Base-by-base conservation (phyloP, 768 basidiomycete species). In the Boletus rubroflammeus region DNA sequence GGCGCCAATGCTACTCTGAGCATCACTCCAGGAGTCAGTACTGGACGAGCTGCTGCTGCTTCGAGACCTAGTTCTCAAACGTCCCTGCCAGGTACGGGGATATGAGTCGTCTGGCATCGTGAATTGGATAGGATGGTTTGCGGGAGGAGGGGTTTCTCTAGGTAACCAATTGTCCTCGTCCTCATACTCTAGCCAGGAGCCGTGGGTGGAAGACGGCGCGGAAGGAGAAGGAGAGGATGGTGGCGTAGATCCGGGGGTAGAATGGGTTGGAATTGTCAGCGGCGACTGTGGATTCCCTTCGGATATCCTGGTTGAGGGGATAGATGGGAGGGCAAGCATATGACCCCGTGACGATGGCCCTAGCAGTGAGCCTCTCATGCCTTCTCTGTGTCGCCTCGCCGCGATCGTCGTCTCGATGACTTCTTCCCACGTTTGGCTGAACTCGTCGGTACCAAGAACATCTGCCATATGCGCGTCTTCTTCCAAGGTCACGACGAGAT, bases 11-110 rank as follows among this genome's bases (percentile, higher is more conserved):
- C 57, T 59, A 41, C 64, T 66, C 28, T 62, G 59, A 11, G 66
- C 68, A 32, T 69, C 69, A 9, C 62, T 67, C 70, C 69, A 70
- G 11, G 66, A 55, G 29, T 59, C 65, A 29, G 36, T n/a, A 11
- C 50, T 50, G 17, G 57, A 57, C 9, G n/a, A 47, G 47, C 60
- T 63, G 25, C 19, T 31, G 41, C 13, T 28, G 43, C 66, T 60
- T 13, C 57, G 61, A 17, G 56, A 38, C 29, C 56, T 38, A 15
- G 17, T 29, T 11, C 50, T 46, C 38, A 25, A 3, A 26, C 45
- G 32, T 6, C 47, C 6, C 4, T 31, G 10, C 2, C 3, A 11
- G 6, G 36, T 6, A 32, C 13, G 39, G 25, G 26, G 15, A 10
- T 32, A 23, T 10, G 35, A 15, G 4, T 38, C 35, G 7, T 19